These are phyloP conservation scores for Backusella psychrophila DNA, from an alignment of 192 early-diverging fungal species.

Conservation along the genomic window DNA sequence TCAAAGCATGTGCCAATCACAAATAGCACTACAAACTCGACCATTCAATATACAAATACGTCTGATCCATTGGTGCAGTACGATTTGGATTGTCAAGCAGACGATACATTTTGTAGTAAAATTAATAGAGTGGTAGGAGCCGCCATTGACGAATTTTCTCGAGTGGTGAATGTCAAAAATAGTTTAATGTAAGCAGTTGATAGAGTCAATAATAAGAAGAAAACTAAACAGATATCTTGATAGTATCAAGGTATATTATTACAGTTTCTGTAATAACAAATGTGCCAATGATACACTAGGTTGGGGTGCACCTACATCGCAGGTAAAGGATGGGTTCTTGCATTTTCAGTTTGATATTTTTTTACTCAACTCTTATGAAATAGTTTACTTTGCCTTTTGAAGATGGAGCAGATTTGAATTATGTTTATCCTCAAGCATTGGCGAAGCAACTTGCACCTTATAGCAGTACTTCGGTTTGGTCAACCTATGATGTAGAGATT, in stretches of 20 bases:
- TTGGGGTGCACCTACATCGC: constrained; percentile 1
- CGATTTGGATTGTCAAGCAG: constrained; percentile 19
- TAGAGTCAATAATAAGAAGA: not conserved
- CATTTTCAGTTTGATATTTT: not conserved
- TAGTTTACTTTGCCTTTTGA: constrained; percentile 34
- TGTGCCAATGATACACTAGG: constrained; percentile 14
- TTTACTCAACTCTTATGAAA: not conserved
- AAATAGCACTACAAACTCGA: constrained; percentile 2
- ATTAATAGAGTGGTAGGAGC: constrained; percentile 14
- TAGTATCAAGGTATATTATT: not conserved
- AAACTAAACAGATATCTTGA: not conserved
- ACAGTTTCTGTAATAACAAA: not conserved
- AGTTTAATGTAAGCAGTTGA: constrained; percentile 20
- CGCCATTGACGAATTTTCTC: constrained; percentile 24
- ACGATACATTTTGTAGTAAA: constrained; percentile 29
- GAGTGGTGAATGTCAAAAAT: constrained; percentile 25
- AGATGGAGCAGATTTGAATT: constrained; percentile 32
- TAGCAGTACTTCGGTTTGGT: constrained; percentile 23
- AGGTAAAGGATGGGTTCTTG: not conserved
- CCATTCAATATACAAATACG: constrained; percentile 22
- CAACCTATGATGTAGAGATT: constrained; percentile 23
- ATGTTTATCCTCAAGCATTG: constrained; percentile 35
- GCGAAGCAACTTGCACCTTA: constrained; percentile 33
- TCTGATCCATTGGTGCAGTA: constrained; percentile 10
- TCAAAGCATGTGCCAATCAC: not conserved